Base-by-base conservation (phyloP, 352 stramenopile genomes). In the Pythium aquatile region DNA sequence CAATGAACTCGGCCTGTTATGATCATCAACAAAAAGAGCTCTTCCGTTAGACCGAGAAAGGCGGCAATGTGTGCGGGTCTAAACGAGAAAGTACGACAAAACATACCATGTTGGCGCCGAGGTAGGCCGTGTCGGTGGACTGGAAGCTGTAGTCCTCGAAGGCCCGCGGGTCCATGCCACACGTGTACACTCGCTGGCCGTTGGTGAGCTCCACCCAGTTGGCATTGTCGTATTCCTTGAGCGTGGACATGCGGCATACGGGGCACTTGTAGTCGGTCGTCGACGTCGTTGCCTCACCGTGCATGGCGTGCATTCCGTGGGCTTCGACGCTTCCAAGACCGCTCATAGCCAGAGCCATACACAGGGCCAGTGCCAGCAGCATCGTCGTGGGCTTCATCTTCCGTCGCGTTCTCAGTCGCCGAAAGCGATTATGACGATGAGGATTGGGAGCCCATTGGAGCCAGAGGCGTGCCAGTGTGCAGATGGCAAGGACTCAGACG, bases 181-280 rank as follows among this genome's bases (percentile, higher is more conserved):
- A 94, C 24, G 85, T 83, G 73, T 89, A 94, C 24, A 94, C 65
- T 59, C 73, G 72, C 71, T 94, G 85, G 65, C 85, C 78, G 58
- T 85, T 83, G 32, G 86, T 66, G 33, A 94, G 83, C 46, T 73
- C 24, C 39, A 78, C 51, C 17, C 63, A 78, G 66, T 69, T 71
- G 39, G 35, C 58, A 57, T 73, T 72, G 49, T 68, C 57, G 55
- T 74, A 74, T 13, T 33, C 46, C 24, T 47, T n/a, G 24, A 69
- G 35, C 28, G 56, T 64, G 2, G 63, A 64, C 63, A 78, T 78
- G 55, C 71, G 66, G 55, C 72, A 78, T 9, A 69, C 63, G 58
- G 72, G 68, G 28, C 72, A 78, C 46, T 72, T 66, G 63, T 63
- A 49, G 48, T 58, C 63, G 32, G 37, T 66, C 52, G 52, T 61